These are phyloP conservation scores for Chaetomium sp. DNA, from an alignment of 2,329 filamentous ascomycete genomes.

Conservation along the genomic window DNA sequence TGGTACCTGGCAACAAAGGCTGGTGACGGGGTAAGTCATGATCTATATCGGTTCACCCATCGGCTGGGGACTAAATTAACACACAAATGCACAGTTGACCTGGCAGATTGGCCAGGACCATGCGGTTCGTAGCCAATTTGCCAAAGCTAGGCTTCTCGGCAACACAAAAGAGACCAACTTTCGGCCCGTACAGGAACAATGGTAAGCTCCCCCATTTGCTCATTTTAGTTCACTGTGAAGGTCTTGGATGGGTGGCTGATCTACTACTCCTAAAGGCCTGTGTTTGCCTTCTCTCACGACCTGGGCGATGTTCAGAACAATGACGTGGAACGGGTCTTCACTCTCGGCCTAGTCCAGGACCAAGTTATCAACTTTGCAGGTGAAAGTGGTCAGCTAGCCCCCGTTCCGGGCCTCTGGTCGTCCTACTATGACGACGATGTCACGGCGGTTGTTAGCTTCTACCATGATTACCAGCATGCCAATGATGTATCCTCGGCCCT, in stretches of 20 bases:
- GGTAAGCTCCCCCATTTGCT: slow-evolving; percentile 23
- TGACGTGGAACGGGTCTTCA: slow-evolving; percentile 54
- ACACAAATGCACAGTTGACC: slow-evolving; percentile 41
- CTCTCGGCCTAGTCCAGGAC: slow-evolving; percentile 70
- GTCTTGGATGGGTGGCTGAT: neutral
- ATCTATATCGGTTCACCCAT: neutral
- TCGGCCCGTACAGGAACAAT: slow-evolving; percentile 60
- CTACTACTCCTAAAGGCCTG: slow-evolving; percentile 46
- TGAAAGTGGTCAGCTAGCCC: slow-evolving; percentile 50
- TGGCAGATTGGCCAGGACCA: slow-evolving; percentile 65
- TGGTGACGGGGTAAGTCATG: slow-evolving; percentile 36
- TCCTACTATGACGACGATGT: slow-evolving; percentile 60
- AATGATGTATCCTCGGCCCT: slow-evolving; percentile 34
- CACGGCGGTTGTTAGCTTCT: slow-evolving; percentile 66
- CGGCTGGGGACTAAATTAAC: neutral
- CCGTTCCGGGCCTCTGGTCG: slow-evolving; percentile 70
- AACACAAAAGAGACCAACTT: slow-evolving; percentile 60
- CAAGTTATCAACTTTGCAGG: slow-evolving; percentile 71
- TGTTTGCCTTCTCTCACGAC: slow-evolving; percentile 69
- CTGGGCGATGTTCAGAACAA: slow-evolving; percentile 40
- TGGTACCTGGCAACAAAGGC: slow-evolving; percentile 67
- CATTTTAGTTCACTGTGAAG: too few relatives aligned
- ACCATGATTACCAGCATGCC: slow-evolving; percentile 60
- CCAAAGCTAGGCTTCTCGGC: slow-evolving; percentile 52
- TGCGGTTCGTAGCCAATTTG: slow-evolving; percentile 60